A percentile compares a stretch with the other conserved stretches of the same genome.
Evolutionary conservation across 2,329 filamentous ascomycete species (phyloP).

Genomic region (Colletotrichum tamarilloi): DNA sequence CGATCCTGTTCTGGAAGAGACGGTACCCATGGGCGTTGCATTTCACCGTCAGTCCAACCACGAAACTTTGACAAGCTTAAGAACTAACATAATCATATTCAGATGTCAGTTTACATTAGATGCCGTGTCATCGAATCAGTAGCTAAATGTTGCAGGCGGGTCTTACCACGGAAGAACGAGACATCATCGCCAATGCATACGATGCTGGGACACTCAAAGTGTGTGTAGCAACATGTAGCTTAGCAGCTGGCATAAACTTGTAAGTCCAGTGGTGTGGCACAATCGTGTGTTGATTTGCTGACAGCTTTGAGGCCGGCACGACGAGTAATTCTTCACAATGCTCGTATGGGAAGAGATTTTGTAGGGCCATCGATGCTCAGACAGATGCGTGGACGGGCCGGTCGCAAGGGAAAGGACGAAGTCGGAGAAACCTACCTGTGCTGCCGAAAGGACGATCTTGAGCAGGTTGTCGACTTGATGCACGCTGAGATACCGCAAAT

Average conservation of each 20-base stretch:
- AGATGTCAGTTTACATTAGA: conserved; percentile 48
- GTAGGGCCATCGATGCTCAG: conserved; percentile 84
- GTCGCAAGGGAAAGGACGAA: conserved; percentile 82
- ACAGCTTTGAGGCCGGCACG: conserved; percentile 63
- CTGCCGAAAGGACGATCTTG: conserved; percentile 75
- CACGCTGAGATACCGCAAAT: conserved; percentile 78
- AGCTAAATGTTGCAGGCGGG: conserved; percentile 61
- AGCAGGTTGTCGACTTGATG: conserved; percentile 76
- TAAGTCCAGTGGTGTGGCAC: conserved; percentile 38
- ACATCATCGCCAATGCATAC: conserved; percentile 77
- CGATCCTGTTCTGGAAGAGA: conserved; percentile 73
- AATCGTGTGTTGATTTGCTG: conserved; percentile 23
- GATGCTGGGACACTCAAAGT: conserved; percentile 75
- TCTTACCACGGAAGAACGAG: conserved; percentile 80
- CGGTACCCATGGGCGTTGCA: conserved; percentile 74
- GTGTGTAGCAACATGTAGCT: conserved; percentile 80
- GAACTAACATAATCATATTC: neutral
- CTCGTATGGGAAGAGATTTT: conserved; percentile 79
- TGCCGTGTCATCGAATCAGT: neutral
- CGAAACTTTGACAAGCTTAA: neutral
- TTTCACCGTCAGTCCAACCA: conserved; percentile 71
- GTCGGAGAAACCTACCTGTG: conserved; percentile 83
- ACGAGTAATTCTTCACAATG: conserved; percentile 80
- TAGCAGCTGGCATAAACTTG: conserved; percentile 86
- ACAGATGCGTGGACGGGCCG: conserved; percentile 83